Evolutionary conservation across 108 stramenopile species (phyloP).

Genomic region (Licmophora abbreviata): DNA sequence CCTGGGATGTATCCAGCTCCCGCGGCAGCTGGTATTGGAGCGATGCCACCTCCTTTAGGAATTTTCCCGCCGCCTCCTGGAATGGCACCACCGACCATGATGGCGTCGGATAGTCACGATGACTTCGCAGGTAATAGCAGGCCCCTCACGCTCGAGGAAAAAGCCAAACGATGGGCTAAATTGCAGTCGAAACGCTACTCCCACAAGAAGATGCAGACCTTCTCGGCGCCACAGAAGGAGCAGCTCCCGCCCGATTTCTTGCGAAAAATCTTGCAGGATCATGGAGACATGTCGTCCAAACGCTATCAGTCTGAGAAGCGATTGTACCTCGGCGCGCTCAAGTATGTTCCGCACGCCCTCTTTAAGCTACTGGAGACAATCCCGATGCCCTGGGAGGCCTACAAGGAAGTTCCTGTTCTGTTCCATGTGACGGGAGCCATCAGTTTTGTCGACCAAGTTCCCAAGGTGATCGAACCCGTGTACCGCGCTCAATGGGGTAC

Average conservation of each 20-base stretch:
- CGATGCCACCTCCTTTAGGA: slow-evolving; percentile 25
- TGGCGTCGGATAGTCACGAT: slow-evolving; percentile 5
- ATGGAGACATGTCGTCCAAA: slow-evolving; percentile 98
- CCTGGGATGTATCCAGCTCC: not conserved
- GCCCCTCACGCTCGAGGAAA: slow-evolving; percentile 53
- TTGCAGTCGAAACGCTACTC: slow-evolving; percentile 74
- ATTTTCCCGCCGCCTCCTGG: slow-evolving; percentile 35
- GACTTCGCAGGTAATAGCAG: slow-evolving; percentile 4
- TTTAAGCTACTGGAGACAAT: slow-evolving; percentile 99
- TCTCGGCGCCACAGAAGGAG: slow-evolving; percentile 85
- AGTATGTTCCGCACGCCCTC: slow-evolving; percentile 97
- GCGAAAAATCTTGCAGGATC: slow-evolving; percentile 96
- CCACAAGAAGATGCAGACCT: slow-evolving; percentile 60
- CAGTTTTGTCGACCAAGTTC: slow-evolving; percentile 95
- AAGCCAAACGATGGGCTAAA: slow-evolving; percentile 81
- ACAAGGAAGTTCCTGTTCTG: slow-evolving; percentile 88
- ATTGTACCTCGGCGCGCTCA: slow-evolving; percentile 97
- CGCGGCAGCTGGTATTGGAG: slow-evolving; percentile 4
- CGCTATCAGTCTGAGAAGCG: slow-evolving; percentile 95
- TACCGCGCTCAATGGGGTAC: slow-evolving; percentile 99
- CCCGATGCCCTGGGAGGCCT: slow-evolving; percentile 96
- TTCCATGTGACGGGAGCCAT: slow-evolving; percentile 99
- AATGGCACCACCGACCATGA: slow-evolving; percentile 40
- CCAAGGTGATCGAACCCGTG: slow-evolving; percentile 97
- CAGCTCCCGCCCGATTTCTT: slow-evolving; percentile 89